Evolutionary conservation across 805 yeast genomes (phyloP), one percentile per base, ranked within the genome.

Genomic region (Saturnispora diversa): DNA sequence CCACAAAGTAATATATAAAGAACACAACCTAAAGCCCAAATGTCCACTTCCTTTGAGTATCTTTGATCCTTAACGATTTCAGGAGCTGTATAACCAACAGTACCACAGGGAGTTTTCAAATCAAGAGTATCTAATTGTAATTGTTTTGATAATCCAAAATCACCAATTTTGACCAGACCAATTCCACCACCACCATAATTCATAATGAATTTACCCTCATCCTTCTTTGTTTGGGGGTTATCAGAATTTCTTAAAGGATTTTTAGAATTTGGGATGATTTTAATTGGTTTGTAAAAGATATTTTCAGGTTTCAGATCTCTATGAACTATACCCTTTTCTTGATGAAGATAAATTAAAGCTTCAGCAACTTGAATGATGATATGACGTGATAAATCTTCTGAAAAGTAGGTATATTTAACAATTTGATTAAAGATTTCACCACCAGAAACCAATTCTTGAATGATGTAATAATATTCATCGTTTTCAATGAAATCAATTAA

Each of bases 21-120:
- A 0, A 92, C 96, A 64, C 98, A 92, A 0, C 98, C 98, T 40
- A 92, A 68, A 5, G 97, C 97, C 98, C 98, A 92, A 92, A 92
- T 85, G 59, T 92, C 98, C 27, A 92, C 98, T 48, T 87, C 82
- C 65, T 84, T 86, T 2, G 95, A 84, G 57, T 92, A 92, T 35
- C 79, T 72, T 64, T 88, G 94, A 60, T 92, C 97, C 49, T 82
- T 79, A 30, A 92, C 97, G 51, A 92, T 90, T 61, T 92, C 98
- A 0, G 98, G 98, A 0, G 98, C 98, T 2, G 97, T 90, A 56
- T 92, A 92, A 3, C 97, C 97, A 13, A 92, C 96, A 1, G 98
- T 92, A 38, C 98, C 98, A 64, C 98, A 92, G 0, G 98, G 98
- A 1, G 98, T 92, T 70, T 86, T 85, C 28, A 58, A 40, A 17